These are phyloP conservation scores for Rhizophagus clarus DNA, from an alignment of 192 early-diverging fungal genomes.

Conservation along the genomic window DNA sequence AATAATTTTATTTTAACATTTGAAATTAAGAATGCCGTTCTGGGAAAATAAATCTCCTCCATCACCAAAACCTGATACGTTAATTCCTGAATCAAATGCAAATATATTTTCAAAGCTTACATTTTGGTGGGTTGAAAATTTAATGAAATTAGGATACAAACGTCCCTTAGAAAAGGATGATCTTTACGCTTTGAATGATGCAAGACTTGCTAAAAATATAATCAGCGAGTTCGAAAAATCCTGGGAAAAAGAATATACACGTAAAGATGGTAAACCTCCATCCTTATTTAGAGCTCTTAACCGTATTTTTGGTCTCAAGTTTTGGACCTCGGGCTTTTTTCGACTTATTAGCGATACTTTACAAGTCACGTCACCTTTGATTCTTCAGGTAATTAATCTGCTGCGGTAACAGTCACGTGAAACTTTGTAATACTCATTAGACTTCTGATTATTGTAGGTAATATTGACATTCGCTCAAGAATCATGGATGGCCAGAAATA, in stretches of 20 bases:
- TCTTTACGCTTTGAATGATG: conserved; percentile 51
- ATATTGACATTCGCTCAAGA: conserved; percentile 8
- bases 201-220: conserved; percentile 36
- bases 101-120: conserved; percentile 59
- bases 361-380: conserved; percentile 34
- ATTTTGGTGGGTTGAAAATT: conserved; percentile 64
- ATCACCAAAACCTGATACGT: background rate
- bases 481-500: conserved; percentile 4
- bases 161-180: conserved; percentile 66
- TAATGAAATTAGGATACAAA: conserved; percentile 68
- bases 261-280: conserved; percentile 34
- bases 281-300: conserved; percentile 47
- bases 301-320: conserved; percentile 39
- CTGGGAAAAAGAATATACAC: conserved; percentile 34
- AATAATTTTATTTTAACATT: too few species aligned
- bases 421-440: background rate
- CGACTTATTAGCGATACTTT: conserved; percentile 43
- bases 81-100: conserved; percentile 54
- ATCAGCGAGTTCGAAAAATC: conserved; percentile 33
- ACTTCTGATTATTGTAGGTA: background rate
- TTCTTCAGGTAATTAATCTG: conserved; percentile 30
- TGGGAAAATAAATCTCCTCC: background rate
- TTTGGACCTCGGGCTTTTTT: conserved; percentile 44
- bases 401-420: background rate
- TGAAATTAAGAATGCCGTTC: background rate